These are phyloP conservation scores for Blastobotrys terrestris DNA, from an alignment of 805 yeast species.

Conservation along the genomic window DNA sequence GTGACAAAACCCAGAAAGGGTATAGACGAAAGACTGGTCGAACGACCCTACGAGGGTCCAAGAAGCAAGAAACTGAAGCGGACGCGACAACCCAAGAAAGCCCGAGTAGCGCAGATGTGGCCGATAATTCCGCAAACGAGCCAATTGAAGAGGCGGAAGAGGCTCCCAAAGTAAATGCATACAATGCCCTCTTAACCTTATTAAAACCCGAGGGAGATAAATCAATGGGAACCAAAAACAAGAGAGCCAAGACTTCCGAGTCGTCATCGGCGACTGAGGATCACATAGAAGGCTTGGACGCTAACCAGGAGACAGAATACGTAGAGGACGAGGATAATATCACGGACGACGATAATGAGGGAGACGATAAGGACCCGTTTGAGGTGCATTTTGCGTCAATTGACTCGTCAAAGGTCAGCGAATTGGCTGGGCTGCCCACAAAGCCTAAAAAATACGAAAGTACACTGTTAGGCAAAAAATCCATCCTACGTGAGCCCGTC, in stretches of 20 bases:
- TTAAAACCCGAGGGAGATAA: constrained; percentile 32
- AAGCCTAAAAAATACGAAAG: neutral
- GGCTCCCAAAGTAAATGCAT: constrained; percentile 32
- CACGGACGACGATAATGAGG: constrained; percentile 37
- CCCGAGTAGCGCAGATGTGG: neutral
- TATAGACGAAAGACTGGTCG: constrained; percentile 13
- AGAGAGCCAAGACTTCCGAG: constrained; percentile 1
- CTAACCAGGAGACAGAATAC: constrained; percentile 15
- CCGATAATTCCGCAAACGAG: constrained; percentile 5
- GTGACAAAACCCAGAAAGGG: neutral
- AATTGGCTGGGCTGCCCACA: neutral
- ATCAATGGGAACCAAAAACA: constrained; percentile 21
- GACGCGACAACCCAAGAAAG: constrained; percentile 2
- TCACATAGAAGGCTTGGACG: constrained; percentile 21
- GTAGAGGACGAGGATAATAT: constrained; percentile 23
- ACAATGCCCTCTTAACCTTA: constrained; percentile 61
- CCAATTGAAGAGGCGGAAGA: constrained; percentile 19
- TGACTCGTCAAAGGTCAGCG: constrained; percentile 10
- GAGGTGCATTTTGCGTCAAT: constrained; percentile 64
- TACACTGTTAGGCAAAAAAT: constrained; percentile 3
- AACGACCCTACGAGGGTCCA: constrained; percentile 7
- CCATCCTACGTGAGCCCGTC: neutral
- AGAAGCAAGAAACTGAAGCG: constrained; percentile 3
- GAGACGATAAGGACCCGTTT: constrained; percentile 57
- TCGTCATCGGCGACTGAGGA: constrained; percentile 10